These are phyloP conservation scores for Dinochytrium kinnereticum DNA, from an alignment of 371 early-diverging fungal genomes.

Conservation along the genomic window DNA sequence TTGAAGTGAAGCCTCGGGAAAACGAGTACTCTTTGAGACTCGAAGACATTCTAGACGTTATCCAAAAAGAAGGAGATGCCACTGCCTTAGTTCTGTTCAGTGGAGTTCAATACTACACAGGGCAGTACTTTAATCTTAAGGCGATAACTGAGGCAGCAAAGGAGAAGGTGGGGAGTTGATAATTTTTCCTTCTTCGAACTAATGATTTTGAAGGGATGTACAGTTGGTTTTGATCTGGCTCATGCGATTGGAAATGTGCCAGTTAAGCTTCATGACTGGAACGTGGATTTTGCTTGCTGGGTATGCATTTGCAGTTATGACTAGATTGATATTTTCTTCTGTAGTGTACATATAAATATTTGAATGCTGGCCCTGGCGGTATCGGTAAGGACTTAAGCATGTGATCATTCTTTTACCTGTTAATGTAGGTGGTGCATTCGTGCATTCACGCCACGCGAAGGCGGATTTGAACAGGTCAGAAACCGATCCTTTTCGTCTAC, in stretches of 20 bases:
- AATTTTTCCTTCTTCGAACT: not conserved
- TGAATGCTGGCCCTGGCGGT: slow-evolving; percentile 94
- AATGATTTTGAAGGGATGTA: not conserved
- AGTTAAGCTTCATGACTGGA: slow-evolving; percentile 90
- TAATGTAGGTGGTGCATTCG: slow-evolving; percentile 69
- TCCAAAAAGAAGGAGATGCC: slow-evolving; percentile 72
- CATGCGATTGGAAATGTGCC: slow-evolving; percentile 96
- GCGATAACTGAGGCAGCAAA: slow-evolving; percentile 85
- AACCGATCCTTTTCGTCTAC: too few species aligned
- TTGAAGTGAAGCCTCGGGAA: slow-evolving; percentile 73
- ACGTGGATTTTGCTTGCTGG: slow-evolving; percentile 98
- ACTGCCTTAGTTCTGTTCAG: slow-evolving; percentile 89
- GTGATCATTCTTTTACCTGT: too few species aligned
- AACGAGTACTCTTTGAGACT: slow-evolving; percentile 76
- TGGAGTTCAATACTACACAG: slow-evolving; percentile 97
- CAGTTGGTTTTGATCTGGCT: slow-evolving; percentile 94
- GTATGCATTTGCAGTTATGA: too few species aligned
- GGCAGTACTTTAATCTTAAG: slow-evolving; percentile 90
- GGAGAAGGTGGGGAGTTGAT: slow-evolving; percentile 60
- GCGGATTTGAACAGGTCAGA: too few species aligned
- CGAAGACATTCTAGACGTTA: slow-evolving; percentile 79
- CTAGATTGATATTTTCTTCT: not conserved
- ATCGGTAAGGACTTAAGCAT: slow-evolving; percentile 89
- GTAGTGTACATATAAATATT: slow-evolving; percentile 94
- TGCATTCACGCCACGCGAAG: slow-evolving; percentile 62